Evolutionary conservation across 2,329 filamentous ascomycete genomes (phyloP), one percentile per base, ranked within the genome.

Genomic region (Lomentospora prolificans): DNA sequence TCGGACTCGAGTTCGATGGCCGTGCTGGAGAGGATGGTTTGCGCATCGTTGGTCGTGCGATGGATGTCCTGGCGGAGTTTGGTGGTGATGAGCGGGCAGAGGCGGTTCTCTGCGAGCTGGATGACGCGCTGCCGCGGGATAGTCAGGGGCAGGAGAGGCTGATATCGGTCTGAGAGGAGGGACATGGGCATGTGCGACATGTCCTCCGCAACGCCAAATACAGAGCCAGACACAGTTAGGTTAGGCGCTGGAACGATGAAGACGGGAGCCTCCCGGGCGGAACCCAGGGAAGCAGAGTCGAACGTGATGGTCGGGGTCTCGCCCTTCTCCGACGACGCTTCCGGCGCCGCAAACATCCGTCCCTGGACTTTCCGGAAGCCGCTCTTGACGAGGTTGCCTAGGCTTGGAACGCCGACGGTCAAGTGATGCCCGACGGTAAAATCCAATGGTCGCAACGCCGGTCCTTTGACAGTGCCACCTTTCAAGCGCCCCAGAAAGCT

Each of bases 31-130:
- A 22, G 54, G 17, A 28, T 17, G 3, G 28, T 19, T 41, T 28
- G 27, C 4, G 30, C 48, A 3, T 55, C 27, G 7, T 46, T 44
- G 12, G 54, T 51, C 22, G 57, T 56, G 36, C 54, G 58, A 48
- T 64, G 63, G 17, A 76, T 60, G 57, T 73, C 70, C 58, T 76
- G 74, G 3, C 68, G 70, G 36, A 74, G 63, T 14, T 64, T 67
- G 10, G 73, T 30, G 1, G 64, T 67, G 31, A 75, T 60, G 3
- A 69, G 57, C 0, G 73, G 73, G 0, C 70, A 67, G 33, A 73
- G 65, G 2, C 66, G 66, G 14, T 69, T 68, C n/a, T 69, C 64
- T 1, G 68, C 64, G 6, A 75, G 65, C 39, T 72, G 69, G 4
- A 68, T 61, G 2, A 71, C 36, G 4, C 67, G 69, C 19, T 67